A percentile compares a stretch with the other conserved stretches of the same genome.
Evolutionary conservation across 305 asterid species (phyloP).

Genomic region (Lippia alba): DNA sequence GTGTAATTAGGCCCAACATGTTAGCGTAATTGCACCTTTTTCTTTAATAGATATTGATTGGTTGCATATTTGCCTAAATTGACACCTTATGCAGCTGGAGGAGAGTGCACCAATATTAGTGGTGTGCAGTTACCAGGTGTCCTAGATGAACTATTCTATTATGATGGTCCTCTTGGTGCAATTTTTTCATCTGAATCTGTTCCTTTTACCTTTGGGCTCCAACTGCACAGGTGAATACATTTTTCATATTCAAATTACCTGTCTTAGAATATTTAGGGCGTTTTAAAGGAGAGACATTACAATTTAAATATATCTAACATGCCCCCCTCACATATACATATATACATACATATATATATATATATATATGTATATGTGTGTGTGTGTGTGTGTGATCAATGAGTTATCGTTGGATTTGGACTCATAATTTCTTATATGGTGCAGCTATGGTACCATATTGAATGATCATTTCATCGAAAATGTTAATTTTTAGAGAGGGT

Average conservation of each 20-base stretch:
- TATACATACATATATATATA: too few relatives aligned
- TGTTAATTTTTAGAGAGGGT: neutral
- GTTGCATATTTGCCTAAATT: conserved; percentile 22
- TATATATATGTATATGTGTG: too few relatives aligned
- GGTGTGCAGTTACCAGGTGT: conserved; percentile 97
- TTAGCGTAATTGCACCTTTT: neutral
- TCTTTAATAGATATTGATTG: conserved; percentile 10
- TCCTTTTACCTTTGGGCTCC: conserved; percentile 93
- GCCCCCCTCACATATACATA: neutral
- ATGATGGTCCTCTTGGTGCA: conserved; percentile 86
- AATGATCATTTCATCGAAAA: neutral
- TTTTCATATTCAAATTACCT: neutral
- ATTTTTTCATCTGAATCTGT: conserved; percentile 60
- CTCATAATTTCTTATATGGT: too few relatives aligned
- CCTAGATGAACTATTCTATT: conserved; percentile 82
- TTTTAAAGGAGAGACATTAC: too few relatives aligned
- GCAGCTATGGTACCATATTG: neutral
- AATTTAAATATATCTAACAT: neutral
- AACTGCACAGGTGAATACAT: conserved; percentile 79
- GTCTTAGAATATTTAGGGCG: neutral
- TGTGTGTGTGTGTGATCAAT: too few relatives aligned
- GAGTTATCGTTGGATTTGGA: neutral
- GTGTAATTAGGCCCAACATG: too few relatives aligned
- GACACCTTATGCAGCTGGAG: conserved; percentile 56
- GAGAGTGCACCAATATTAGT: conserved; percentile 63